phyloP scores from a whole-genome alignment of 805 yeast genomes.

The Barnettozyma botsteinii region DNA sequence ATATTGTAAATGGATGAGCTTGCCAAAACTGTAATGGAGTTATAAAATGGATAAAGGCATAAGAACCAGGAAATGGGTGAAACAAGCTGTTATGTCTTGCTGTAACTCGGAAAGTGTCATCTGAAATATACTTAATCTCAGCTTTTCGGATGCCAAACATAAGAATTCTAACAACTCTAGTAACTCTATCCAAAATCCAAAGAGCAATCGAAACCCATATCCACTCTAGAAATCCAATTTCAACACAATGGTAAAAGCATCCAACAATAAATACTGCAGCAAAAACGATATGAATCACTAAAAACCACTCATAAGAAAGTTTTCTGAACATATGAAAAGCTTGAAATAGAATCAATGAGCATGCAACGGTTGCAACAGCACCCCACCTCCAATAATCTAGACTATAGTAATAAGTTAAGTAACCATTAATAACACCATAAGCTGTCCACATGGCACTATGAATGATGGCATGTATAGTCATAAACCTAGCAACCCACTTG shows the following conservation, averaged over 20 bases:
- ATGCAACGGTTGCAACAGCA: slow-evolving; percentile 37
- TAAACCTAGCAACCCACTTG: slow-evolving; percentile 51
- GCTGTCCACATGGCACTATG: slow-evolving; percentile 19
- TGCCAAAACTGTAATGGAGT: slow-evolving; percentile 46
- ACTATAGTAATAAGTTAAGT: slow-evolving; percentile 2
- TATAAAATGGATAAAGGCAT: slow-evolving; percentile 49
- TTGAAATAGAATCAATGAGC: slow-evolving; percentile 35
- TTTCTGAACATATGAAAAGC: too few species aligned
- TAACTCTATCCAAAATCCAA: slow-evolving; percentile 34
- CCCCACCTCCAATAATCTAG: slow-evolving; percentile 31
- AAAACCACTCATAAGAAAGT: slow-evolving; percentile 52
- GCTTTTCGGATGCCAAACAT: slow-evolving; percentile 14
- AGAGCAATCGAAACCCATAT: slow-evolving; percentile 31
- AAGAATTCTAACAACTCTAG: slow-evolving; percentile 34
- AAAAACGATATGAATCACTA: slow-evolving; percentile 48
- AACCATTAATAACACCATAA: slow-evolving; percentile 9
- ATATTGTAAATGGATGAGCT: slow-evolving; percentile 63
- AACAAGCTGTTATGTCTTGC: slow-evolving; percentile 38
- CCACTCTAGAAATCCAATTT: slow-evolving; percentile 29
- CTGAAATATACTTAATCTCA: slow-evolving; percentile 21
- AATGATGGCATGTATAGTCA: slow-evolving; percentile 22
- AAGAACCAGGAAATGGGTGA: slow-evolving; percentile 46
- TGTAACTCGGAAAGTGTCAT: slow-evolving; percentile 40
- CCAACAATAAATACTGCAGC: slow-evolving; percentile 49
- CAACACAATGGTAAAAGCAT: slow-evolving; percentile 52